Base-by-base conservation (phyloP, 306 rosid species). In the Neltuma alba region DNA sequence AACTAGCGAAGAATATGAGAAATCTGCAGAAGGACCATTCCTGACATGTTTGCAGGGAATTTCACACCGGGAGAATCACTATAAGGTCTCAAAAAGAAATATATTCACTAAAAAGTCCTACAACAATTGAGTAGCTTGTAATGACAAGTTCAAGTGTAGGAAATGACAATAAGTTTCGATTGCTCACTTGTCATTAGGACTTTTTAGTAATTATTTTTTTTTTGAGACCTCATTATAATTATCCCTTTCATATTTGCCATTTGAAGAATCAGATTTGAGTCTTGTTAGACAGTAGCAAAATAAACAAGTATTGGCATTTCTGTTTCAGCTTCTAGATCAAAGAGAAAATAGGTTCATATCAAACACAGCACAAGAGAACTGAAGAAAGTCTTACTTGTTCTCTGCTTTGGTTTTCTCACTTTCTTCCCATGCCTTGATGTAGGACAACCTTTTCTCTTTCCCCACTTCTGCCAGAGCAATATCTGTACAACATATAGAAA, bases 381-480 rank as follows among this genome's bases (percentile, higher is more conserved):
- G 33, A 36, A 73, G 65, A 33, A 72, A 25, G 76, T 25, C 92
- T 76, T 86, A 96, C 99, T 90, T 96, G 85, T 93, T 96, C 74
- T 91, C 89, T 31, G 89, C 89, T 76, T 84, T 91, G 37, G 95
- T 88, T 83, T 94, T 94, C 50, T 94, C 97, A 80, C 93, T 90
- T 80, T 94, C 97, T 80, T 92, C 98, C 98, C 98, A 94, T 52
- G 98, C 98, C 80, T 87, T 94, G 54, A 92, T 85, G 16, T 90
- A 84, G 80, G 98, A 92, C 83, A 92, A 63, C 82, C 91, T 84
- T 85, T 94, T 94, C 91, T 92, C 94, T 42, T 40, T 40, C 44
- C 9, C 44, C 44, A 40, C 81, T 44, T 65, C 88, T 6, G 99
- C 96, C 34, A 93, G 94, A 83, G 89, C 98, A 81, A 96, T 5